Evolutionary conservation across 2,329 filamentous ascomycete species (phyloP).

Genomic region (Fusarium sp.): DNA sequence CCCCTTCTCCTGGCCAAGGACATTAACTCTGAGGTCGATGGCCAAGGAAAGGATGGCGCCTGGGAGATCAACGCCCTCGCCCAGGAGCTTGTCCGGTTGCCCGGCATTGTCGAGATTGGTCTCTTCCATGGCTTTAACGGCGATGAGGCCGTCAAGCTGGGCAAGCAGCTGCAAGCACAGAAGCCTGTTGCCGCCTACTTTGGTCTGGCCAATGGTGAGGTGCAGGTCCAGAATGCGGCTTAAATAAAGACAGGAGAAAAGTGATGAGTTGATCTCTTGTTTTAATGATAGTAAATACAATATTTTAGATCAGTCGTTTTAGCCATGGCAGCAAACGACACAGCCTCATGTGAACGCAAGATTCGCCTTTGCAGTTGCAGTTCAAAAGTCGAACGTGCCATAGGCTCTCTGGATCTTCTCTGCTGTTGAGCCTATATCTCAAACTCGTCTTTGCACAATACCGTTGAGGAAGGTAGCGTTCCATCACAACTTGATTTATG

Average conservation of each 20-base stretch:
- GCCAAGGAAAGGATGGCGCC: constrained; percentile 63
- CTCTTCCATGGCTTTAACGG: constrained; percentile 89
- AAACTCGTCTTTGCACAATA: not conserved
- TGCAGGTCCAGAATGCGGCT: constrained; percentile 52
- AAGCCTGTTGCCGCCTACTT: constrained; percentile 96
- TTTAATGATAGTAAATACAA: not conserved
- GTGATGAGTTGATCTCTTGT: not conserved
- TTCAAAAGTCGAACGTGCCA: not conserved
- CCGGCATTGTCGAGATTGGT: constrained; percentile 91
- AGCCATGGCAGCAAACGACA: not conserved
- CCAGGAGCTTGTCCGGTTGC: constrained; percentile 79
- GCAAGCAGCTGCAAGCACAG: constrained; percentile 77
- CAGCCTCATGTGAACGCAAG: not conserved
- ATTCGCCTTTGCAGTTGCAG: not conserved
- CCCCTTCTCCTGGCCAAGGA: constrained; percentile 75
- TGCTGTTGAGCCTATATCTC: not conserved
- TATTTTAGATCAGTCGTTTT: not conserved
- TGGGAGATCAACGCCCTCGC: constrained; percentile 87
- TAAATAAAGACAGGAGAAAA: constrained; percentile 7
- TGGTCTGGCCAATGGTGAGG: constrained; percentile 82
- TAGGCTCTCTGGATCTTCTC: not conserved
- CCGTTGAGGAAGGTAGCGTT: not conserved
- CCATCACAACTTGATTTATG: not conserved
- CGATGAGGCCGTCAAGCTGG: constrained; percentile 65
- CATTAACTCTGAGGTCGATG: constrained; percentile 61